Evolutionary conservation across 495 filamentous ascomycete species (phyloP).

Genomic region (Penicillium lividum): DNA sequence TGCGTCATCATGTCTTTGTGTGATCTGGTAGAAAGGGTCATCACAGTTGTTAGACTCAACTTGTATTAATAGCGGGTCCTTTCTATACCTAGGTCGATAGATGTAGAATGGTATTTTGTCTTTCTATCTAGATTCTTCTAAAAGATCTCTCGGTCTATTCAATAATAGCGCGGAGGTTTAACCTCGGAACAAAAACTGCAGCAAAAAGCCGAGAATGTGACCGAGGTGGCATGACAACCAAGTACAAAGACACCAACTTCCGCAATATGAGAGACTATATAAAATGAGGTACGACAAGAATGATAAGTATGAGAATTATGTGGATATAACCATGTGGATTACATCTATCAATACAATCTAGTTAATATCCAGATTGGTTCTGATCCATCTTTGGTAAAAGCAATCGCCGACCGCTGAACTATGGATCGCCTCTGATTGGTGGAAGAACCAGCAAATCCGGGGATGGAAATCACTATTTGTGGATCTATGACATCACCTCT

Average conservation of each 20-base stretch:
- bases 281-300: not conserved
- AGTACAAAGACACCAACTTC: not conserved
- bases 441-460: slow-evolving; percentile 20
- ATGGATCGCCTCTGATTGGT: slow-evolving; percentile 19
- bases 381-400: slow-evolving; percentile 6
- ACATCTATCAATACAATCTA: not conserved
- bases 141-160: not conserved
- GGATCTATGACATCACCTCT: slow-evolving; percentile 24
- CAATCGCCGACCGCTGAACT: slow-evolving; percentile 21
- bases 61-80: not conserved
- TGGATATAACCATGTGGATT: not conserved
- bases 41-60: not conserved
- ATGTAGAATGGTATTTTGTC: not conserved
- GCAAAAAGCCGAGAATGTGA: slow-evolving; percentile 1
- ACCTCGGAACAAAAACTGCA: not conserved
- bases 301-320: too few species aligned
- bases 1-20: slow-evolving; percentile 1
- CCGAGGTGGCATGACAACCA: not conserved
- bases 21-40: not conserved
- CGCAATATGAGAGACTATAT: not conserved
- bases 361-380: not conserved
- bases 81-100: not conserved
- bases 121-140: not conserved
- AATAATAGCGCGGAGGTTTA: not conserved
- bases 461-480: slow-evolving; percentile 12